A percentile compares a stretch with the other conserved stretches of the same genome.
phyloP scores from a whole-genome alignment of 2,329 filamentous ascomycete species.

The Beauveria pseudobassiana region DNA sequence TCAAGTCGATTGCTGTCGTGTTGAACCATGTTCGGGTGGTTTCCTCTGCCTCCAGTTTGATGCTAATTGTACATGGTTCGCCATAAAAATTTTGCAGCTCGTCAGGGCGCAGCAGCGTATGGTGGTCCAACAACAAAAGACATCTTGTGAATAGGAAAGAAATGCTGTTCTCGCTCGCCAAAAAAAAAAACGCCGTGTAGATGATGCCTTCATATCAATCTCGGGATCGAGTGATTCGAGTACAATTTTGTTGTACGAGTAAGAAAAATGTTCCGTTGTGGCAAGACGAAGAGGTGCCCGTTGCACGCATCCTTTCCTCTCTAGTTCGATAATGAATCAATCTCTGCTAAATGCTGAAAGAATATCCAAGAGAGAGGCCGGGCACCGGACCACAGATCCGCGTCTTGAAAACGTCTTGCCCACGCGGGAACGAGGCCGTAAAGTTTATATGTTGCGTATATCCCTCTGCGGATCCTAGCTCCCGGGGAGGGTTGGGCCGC shows the following conservation, averaged over 20 bases:
- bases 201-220: not conserved
- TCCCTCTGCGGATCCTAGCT: not conserved
- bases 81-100: not conserved
- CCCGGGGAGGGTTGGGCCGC: not conserved
- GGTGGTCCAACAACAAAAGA: not conserved
- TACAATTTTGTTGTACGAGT: not conserved
- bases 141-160: not conserved
- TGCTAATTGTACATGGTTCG: not conserved
- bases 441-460: not conserved
- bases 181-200: not conserved
- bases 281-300: not conserved
- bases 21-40: not conserved
- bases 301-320: not conserved
- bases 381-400: not conserved
- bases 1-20: not conserved
- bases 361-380: not conserved
- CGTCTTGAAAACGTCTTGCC: not conserved
- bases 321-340: not conserved
- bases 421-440: constrained; percentile 2
- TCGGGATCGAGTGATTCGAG: not conserved
- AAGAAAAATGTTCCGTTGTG: not conserved
- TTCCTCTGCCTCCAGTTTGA: not conserved
- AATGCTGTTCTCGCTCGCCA: not conserved
- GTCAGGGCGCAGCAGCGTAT: not conserved
- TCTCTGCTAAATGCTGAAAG: no score